These are phyloP conservation scores for Elsinoe ampelina DNA, from an alignment of 2,329 filamentous ascomycete genomes.

Conservation along the genomic window DNA sequence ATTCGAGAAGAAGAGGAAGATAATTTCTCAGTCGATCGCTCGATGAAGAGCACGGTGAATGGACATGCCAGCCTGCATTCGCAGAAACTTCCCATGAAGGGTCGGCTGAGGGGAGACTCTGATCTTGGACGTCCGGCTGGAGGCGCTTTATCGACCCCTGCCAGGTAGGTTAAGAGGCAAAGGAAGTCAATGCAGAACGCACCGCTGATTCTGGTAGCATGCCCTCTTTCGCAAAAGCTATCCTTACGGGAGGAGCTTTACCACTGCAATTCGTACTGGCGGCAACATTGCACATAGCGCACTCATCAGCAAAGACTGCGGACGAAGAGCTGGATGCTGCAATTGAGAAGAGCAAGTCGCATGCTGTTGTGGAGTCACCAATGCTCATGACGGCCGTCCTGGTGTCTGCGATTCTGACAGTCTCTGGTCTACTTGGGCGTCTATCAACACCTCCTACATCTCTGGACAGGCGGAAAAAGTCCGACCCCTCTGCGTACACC, in stretches of 20 bases:
- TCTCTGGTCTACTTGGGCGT: conserved; percentile 35
- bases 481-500: conserved; percentile 14
- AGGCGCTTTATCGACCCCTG: not conserved
- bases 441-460: conserved; percentile 22
- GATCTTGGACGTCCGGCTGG: conserved; percentile 33
- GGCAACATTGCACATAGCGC: conserved; percentile 31
- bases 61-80: conserved; percentile 3
- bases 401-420: conserved; percentile 37
- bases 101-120: conserved; percentile 36
- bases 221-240: conserved; percentile 31
- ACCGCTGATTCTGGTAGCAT: not conserved
- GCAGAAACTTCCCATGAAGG: conserved; percentile 25
- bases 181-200: not conserved
- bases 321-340: conserved; percentile 17
- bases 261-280: conserved; percentile 41
- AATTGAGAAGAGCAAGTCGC: not conserved
- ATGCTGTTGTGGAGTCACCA: conserved; percentile 19
- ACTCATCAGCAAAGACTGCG: conserved; percentile 28
- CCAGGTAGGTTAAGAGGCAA: not conserved
- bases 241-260: conserved; percentile 42
- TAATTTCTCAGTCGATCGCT: not conserved
- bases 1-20: not conserved
- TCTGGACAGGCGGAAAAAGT: conserved; percentile 25
- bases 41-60: not conserved
- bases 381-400: conserved; percentile 38